Conservation (phyloP, 108 stramenopile species). For the Bacterosira constricta region DNA sequence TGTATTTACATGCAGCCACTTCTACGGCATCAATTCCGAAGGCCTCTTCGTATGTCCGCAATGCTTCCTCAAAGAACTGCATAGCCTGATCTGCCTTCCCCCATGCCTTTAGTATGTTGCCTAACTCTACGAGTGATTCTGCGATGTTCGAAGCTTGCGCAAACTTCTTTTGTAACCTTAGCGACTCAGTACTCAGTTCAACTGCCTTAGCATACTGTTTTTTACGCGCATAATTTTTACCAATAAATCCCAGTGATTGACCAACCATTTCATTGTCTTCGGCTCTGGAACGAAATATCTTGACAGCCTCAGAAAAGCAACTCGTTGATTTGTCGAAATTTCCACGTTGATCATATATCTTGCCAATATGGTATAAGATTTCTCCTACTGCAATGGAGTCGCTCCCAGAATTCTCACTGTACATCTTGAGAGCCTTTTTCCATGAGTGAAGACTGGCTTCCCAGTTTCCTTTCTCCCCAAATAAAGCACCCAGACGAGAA, state of each 20-base stretch:
- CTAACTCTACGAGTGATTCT: conserved; percentile 23
- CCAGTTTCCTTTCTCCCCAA: conserved; percentile 48
- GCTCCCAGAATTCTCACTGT: conserved; percentile 54
- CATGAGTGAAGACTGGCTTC: conserved; percentile 58
- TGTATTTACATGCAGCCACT: conserved; percentile 60
- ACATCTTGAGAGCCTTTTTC: conserved; percentile 68
- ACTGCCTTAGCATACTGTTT: conserved; percentile 49
- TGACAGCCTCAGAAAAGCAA: conserved; percentile 64
- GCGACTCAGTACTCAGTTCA: conserved; percentile 50
- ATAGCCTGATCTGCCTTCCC: conserved; percentile 43
- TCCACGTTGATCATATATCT: conserved; percentile 63
- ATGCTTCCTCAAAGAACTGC: conserved; percentile 46
- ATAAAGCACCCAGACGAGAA: conserved; percentile 30
- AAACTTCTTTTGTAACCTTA: conserved; percentile 30
- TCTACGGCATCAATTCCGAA: conserved; percentile 62
- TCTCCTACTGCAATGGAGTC: conserved; percentile 62
- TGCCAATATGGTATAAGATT: conserved; percentile 63
- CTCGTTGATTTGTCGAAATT: conserved; percentile 61
- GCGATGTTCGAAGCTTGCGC: conserved; percentile 26
- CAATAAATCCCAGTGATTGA: conserved; percentile 59
- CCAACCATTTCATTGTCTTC: conserved; percentile 55
- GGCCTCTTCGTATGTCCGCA: conserved; percentile 40
- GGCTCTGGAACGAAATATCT: conserved; percentile 53
- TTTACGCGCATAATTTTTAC: conserved; percentile 51
- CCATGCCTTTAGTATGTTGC: conserved; percentile 50